These are phyloP conservation scores for Phalaenopsis equestris DNA, from an alignment of 106 monocot species.

Conservation along the genomic window DNA sequence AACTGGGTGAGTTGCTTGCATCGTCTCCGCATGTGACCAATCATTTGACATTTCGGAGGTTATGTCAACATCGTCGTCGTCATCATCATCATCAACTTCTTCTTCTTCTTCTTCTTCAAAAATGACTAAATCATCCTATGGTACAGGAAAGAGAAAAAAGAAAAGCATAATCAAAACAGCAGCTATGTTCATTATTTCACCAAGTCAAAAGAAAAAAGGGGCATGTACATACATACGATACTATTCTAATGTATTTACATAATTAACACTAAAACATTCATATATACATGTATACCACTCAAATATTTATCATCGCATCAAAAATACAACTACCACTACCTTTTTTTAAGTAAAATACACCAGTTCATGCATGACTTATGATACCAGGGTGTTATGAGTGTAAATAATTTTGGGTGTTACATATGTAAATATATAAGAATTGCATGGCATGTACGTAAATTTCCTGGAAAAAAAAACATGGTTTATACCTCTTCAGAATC, in stretches of 20 bases:
- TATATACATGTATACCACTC: too few relatives aligned
- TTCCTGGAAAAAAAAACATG: background rate
- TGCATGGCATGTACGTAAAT: too few relatives aligned
- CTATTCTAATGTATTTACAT: too few relatives aligned
- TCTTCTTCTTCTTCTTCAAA: constrained; percentile 58
- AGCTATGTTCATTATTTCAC: background rate
- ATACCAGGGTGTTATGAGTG: too few relatives aligned
- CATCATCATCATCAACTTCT: constrained; percentile 34
- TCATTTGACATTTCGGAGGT: constrained; percentile 37
- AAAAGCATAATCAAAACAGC: constrained; percentile 4
- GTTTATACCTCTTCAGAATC: constrained; percentile 50
- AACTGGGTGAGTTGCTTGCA: constrained; percentile 77
- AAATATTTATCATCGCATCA: too few relatives aligned
- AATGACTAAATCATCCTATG: constrained; percentile 39
- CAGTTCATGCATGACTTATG: too few relatives aligned
- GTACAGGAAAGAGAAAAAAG: background rate
- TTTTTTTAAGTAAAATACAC: too few relatives aligned
- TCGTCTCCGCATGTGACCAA: constrained; percentile 70
- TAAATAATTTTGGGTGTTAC: too few relatives aligned
- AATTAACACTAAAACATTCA: too few relatives aligned
- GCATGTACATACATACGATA: too few relatives aligned
- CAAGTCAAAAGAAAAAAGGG: background rate
- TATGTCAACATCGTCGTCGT: constrained; percentile 16
- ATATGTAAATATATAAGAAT: too few relatives aligned
- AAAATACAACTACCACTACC: too few relatives aligned